Base-by-base conservation (phyloP, 176 grass and related monocot species). In the Triticum urartu region DNA sequence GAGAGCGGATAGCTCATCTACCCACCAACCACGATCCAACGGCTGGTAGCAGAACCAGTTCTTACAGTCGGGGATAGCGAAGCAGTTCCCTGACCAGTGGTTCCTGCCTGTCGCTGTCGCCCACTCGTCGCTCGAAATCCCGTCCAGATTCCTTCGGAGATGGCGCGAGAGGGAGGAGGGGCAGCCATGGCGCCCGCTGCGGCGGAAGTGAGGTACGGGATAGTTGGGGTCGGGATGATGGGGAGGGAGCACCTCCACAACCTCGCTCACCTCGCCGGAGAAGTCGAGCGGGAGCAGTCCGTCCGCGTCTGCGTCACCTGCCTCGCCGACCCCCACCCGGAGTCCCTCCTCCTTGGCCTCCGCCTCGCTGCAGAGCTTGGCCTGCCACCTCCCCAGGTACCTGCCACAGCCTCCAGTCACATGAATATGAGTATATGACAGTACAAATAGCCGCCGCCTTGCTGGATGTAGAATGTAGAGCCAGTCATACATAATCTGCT, bases 161-260 rank as follows among this genome's bases (percentile, higher is more conserved):
- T 28, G 11, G 20, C 32, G 32, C 52, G 28, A 62, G 76, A 6
- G 76, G 47, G 48, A 38, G 32, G 5, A 60, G 52, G 54, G 14
- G n/a, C 12, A 64, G 14, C 22, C 78, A 80, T 77, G 88, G 86
- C 39, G 45, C 21, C 45, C 74, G 88, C 45, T 72, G 85, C 11
- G 88, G 47, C 32, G 48, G 69, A 50, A 81, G 86, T 93, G 61
- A 87, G 95, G 85, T 98, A 98, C 73, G 95, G 93, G 45, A 95
- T 98, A 26, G 81, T 98, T 3, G 93, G 95, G 36, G 91, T 93
- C 43, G 95, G 95, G 72, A 98, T 98, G 93, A 98, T 98, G 95
- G 95, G 95, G 26, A 61, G 95, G 86, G 95, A 98, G 89, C 95
- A 98, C 74, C 82, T 98, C 73, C 68, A 87, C 62, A 98, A 95